Percentiles rank a stretch among this genome's conserved stretches.
Conservation (phyloP, 2,329 filamentous ascomycete species). For the Madurella mycetomatis region DNA sequence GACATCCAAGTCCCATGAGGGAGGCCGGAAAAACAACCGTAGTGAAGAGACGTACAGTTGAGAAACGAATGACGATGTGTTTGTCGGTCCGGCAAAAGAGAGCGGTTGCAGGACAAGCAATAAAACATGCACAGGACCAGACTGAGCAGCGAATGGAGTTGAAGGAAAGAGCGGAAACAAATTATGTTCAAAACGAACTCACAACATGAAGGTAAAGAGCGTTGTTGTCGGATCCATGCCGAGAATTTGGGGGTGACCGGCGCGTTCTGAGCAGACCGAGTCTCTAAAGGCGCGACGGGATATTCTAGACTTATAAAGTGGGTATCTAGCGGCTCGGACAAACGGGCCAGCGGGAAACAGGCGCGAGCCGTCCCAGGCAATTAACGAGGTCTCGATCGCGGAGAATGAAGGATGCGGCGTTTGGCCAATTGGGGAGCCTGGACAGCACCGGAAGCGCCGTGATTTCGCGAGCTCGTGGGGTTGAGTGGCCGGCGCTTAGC, state of each 20-base stretch:
- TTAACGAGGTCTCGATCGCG: constrained; percentile 10
- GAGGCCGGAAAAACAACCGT: background rate
- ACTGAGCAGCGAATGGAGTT: constrained; percentile 13
- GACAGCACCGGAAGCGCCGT: constrained; percentile 30
- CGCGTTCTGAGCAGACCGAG: constrained; percentile 18
- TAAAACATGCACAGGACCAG: constrained; percentile 14
- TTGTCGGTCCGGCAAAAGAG: background rate
- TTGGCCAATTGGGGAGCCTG: constrained; percentile 27
- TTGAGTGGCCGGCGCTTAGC: constrained; percentile 33
- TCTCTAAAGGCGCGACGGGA: background rate
- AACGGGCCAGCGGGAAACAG: constrained; percentile 22
- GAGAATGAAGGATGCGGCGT: constrained; percentile 25
- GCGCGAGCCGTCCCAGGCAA: constrained; percentile 20
- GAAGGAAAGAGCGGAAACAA: constrained; percentile 14
- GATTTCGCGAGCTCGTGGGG: constrained; percentile 21
- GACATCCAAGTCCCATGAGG: background rate
- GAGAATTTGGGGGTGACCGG: constrained; percentile 23
- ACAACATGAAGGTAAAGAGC: constrained; percentile 66
- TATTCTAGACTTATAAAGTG: background rate
- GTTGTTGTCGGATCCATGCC: constrained; percentile 59
- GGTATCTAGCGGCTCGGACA: background rate
- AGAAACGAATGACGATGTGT: background rate
- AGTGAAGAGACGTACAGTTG: background rate
- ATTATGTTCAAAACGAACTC: constrained; percentile 39
- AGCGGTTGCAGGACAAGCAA: constrained; percentile 2